These are phyloP conservation scores for Diaporthe nobilis DNA, from an alignment of 2,329 filamentous ascomycete species.

Conservation along the genomic window DNA sequence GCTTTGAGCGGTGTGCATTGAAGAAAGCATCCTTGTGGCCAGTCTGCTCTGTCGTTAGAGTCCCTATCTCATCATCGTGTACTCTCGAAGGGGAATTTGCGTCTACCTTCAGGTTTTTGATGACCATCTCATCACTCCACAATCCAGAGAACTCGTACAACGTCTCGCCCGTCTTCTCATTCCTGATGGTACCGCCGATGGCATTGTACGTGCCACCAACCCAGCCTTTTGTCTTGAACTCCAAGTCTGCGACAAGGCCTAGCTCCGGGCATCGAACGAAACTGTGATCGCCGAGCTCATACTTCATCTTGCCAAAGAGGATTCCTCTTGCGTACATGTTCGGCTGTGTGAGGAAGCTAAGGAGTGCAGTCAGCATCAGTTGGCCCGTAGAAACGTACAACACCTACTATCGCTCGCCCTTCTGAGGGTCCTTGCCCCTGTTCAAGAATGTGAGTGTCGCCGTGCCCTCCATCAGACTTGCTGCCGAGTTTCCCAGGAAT, in stretches of 20 bases:
- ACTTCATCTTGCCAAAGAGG: conserved; percentile 99
- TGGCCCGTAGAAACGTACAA: conserved; percentile 47
- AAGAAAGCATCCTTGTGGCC: conserved; percentile 92
- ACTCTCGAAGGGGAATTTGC: not conserved
- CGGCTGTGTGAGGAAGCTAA: conserved; percentile 90
- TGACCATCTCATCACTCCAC: conserved; percentile 96
- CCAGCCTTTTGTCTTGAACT: conserved; percentile 99
- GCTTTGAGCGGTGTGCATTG: conserved; percentile 83
- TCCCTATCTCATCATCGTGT: not conserved
- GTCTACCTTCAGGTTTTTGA: conserved; percentile 84
- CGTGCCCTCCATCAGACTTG: conserved; percentile 98
- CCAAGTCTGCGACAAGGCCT: conserved; percentile 88
- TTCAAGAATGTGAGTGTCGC: conserved; percentile 89
- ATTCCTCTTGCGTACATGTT: conserved; percentile 99
- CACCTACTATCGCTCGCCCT: conserved; percentile 85
- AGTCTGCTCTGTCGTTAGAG: conserved; percentile 69
- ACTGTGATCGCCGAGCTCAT: conserved; percentile 96
- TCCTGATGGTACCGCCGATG: conserved; percentile 91
- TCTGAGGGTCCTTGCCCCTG: conserved; percentile 73
- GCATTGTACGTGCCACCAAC: conserved; percentile 97
- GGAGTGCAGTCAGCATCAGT: conserved; percentile 42
- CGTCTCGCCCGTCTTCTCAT: conserved; percentile 86
- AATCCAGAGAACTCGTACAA: conserved; percentile 93
- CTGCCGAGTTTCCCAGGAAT: conserved; percentile 96
- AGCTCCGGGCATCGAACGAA: conserved; percentile 92